Evolutionary conservation across 2,329 filamentous ascomycete genomes (phyloP), one percentile per base, ranked within the genome.

Genomic region (Penicillium sp.): DNA sequence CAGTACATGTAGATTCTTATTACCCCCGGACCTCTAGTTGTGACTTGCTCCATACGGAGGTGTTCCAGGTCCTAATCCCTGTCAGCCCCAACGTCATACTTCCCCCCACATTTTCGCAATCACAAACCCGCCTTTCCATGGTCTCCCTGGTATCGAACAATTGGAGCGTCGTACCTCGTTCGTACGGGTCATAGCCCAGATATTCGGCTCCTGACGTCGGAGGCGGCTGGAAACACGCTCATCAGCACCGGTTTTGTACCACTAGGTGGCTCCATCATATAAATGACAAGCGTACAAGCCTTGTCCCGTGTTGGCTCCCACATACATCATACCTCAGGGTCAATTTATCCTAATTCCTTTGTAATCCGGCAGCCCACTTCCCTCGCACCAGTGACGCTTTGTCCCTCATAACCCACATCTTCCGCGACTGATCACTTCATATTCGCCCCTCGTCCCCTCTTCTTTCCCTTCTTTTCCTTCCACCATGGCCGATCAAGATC

Each of bases 401-500:
- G 60, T 65, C 60, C 62, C 58, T 63, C 61, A 58, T 63, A 54
- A 59, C 49, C 57, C 55, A 29, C 31, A 48, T 54, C 50, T 53
- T 54, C 49, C 59, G 19, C 55, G 54, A 59, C 58, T 33, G 49
- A 64, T 56, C 56, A 54, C 53, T 65, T 68, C 65, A 67, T 68
- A 63, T 65, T 66, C 51, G 35, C 48, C 59, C 60, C 59, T 55
- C 46, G 14, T 47, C 62, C 58, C 57, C 33, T 44, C 49, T 49
- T 58, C 49, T 51, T 62, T 37, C 57, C 45, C 45, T 58, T 65
- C 54, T 60, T 61, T 57, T 64, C 58, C 59, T 67, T 62, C 45
- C 65, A 69, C 45, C 31, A 71, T 72, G 69, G 63, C 69, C 60
- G 68, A 71, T 60, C 68, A 69, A 42, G 63, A 68, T 52, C 61